A percentile compares a stretch with the other conserved stretches of the same genome.
Evolutionary conservation across 2,329 filamentous ascomycete genomes (phyloP).

Genomic region (Scolecobasidium constrictum): DNA sequence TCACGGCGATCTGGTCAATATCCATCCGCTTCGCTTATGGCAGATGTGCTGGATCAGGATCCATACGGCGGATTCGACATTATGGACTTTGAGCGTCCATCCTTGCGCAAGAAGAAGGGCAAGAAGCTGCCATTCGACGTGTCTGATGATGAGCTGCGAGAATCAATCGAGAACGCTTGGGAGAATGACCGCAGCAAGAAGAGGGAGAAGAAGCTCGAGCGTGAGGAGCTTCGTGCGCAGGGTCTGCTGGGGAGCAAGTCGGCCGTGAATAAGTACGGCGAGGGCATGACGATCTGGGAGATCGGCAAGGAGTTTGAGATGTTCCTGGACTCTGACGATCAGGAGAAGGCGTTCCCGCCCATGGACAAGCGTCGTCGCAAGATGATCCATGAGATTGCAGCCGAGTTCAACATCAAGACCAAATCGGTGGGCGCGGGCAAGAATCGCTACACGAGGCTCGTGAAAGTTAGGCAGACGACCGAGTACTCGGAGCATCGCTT

Average conservation of each 20-base stretch:
- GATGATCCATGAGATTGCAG: conserved; percentile 67
- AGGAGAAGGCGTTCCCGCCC: conserved; percentile 65
- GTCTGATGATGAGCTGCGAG: conserved; percentile 57
- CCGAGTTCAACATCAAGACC: conserved; percentile 66
- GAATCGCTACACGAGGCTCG: conserved; percentile 64
- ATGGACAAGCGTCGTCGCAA: conserved; percentile 74
- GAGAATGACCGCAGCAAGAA: conserved; percentile 62
- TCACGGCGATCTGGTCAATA: conserved; percentile 11
- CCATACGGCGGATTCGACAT: conserved; percentile 65
- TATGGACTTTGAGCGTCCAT: conserved; percentile 70
- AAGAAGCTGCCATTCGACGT: conserved; percentile 33
- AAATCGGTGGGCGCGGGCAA: conserved; percentile 68
- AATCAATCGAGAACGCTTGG: conserved; percentile 48
- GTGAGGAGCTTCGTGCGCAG: conserved; percentile 56
- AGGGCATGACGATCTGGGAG: conserved; percentile 60
- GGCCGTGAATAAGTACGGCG: conserved; percentile 43
- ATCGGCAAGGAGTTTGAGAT: conserved; percentile 60
- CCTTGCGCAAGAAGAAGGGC: conserved; percentile 47
- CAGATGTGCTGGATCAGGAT: conserved; percentile 46
- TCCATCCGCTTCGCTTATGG: conserved; percentile 38
- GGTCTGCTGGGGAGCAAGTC: conserved; percentile 53
- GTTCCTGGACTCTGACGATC: conserved; percentile 55
- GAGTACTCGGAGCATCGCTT: conserved; percentile 47
- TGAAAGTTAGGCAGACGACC: conserved; percentile 59
- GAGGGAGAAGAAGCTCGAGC: conserved; percentile 55